Base-by-base conservation (phyloP, 768 basidiomycete genomes). In the Auricularia sp. region DNA sequence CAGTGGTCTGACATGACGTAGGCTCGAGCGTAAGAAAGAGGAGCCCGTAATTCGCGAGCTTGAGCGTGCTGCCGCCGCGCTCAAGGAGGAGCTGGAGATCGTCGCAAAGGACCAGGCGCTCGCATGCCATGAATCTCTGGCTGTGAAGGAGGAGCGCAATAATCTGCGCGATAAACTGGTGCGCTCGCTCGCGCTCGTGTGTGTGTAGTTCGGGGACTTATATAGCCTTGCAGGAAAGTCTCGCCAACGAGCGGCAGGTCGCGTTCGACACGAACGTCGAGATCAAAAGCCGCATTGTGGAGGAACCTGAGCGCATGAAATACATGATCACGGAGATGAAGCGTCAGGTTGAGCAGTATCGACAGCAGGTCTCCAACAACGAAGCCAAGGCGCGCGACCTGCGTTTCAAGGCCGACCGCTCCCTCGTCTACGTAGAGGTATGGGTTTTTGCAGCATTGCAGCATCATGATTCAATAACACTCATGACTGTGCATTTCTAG, bases 231-330 rank as follows among this genome's bases (percentile, higher is more conserved):
- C 63, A 87, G 85, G 87, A 90, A 77, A 79, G 75, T 65, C 77
- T 90, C 34, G 83, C 83, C 66, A 78, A 78, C 1, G 87, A 92
- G 62, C 80, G 86, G 10, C 77, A 82, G 6, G 79, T 80, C 54
- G 76, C 86, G 29, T 77, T 81, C 51, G 87, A 90, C 65, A 78
- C 80, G 56, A 86, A 91, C 67, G 75, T 77, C 13, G 83, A 87
- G 54, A 86, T 86, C 0, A 81, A 85, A 62, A 78, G 85, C 35
- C 85, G 93, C 34, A 88, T 97, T 67, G 93, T 97, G 3, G 91
- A 94, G 73, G 94, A 92, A 0, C 94, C 94, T 0, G 94, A 96
- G 59, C 83, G 94, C 56, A 89, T 96, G 69, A 90, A 88, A 72
- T 84, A 87, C 62, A 89, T 85, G 54, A 96, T 96, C 69, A 75